phyloP scores from a whole-genome alignment of 768 basidiomycete species.

The Fibroporia radiculosa region DNA sequence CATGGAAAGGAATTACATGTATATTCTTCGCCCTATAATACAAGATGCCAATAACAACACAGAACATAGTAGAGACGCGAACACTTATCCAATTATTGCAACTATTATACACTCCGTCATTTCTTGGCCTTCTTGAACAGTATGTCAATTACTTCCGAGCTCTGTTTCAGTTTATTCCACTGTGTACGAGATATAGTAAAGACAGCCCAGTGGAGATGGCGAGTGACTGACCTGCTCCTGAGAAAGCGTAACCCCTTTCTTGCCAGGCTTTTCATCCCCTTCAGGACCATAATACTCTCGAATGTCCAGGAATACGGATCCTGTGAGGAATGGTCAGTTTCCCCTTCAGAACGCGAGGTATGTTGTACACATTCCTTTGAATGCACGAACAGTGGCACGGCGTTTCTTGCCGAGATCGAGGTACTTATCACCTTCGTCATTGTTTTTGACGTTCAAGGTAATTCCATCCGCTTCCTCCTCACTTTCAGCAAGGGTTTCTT shows the following conservation, averaged over 20 bases:
- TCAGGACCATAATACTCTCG: conserved; percentile 60
- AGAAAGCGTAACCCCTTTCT: conserved; percentile 68
- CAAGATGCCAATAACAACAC: neutral
- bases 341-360: conserved; percentile 21
- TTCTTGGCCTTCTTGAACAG: conserved; percentile 28
- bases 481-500: too few species aligned
- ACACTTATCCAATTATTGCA: too few species aligned
- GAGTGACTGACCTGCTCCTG: conserved; percentile 46
- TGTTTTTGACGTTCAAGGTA: conserved; percentile 5
- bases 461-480: neutral
- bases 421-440: conserved; percentile 44
- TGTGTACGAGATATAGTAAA: conserved; percentile 16
- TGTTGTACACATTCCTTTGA: conserved; percentile 31
- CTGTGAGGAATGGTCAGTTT: conserved; percentile 23
- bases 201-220: neutral
- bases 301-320: conserved; percentile 55
- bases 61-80: neutral
- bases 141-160: conserved; percentile 39
- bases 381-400: conserved; percentile 48
- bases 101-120: conserved; percentile 3
- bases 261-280: conserved; percentile 62
- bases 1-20: too few species aligned
- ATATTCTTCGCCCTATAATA: neutral
- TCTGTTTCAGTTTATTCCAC: conserved; percentile 52
- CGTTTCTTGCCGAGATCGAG: conserved; percentile 67